A percentile compares a stretch with the other conserved stretches of the same genome.
phyloP scores from a whole-genome alignment of 2,329 filamentous ascomycete genomes.

The Dactylellina drechsleri region DNA sequence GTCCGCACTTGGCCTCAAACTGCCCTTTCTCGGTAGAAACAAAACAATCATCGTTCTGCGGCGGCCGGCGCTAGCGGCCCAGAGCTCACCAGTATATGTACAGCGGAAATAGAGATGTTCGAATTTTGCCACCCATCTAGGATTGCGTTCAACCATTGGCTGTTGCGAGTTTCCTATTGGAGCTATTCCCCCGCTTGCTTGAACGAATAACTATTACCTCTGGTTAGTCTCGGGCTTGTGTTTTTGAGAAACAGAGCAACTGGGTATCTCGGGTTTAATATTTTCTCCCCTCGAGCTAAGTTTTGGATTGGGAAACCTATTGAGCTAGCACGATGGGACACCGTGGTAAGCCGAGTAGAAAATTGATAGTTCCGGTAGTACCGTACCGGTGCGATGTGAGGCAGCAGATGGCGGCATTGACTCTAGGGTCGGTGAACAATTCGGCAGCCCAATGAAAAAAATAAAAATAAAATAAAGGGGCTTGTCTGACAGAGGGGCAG shows the following conservation, averaged over 20 bases:
- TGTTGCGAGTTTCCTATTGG: slow-evolving; percentile 20
- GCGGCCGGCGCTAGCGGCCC: slow-evolving; percentile 1
- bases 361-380: too few relatives aligned
- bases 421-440: slow-evolving; percentile 10
- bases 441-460: slow-evolving; percentile 8
- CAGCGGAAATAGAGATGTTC: neutral
- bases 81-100: slow-evolving; percentile 1
- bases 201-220: neutral
- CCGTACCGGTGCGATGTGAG: neutral
- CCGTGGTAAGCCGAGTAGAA: neutral
- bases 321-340: neutral
- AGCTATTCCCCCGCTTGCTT: slow-evolving; percentile 12
- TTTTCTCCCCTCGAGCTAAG: too few relatives aligned
- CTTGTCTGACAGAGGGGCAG: slow-evolving; percentile 24
- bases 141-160: neutral
- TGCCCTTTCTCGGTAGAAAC: neutral
- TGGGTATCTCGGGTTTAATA: neutral
- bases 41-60: neutral
- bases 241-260: slow-evolving; percentile 12
- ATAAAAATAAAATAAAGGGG: slow-evolving; percentile 28
- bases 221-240: neutral
- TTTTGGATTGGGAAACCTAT: neutral
- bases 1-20: neutral
- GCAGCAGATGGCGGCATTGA: slow-evolving; percentile 12
- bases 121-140: neutral